Percentiles rank a stretch among this genome's conserved stretches.
phyloP scores from a whole-genome alignment of 2,329 filamentous ascomycete genomes.

The Diaporthe amygdali region DNA sequence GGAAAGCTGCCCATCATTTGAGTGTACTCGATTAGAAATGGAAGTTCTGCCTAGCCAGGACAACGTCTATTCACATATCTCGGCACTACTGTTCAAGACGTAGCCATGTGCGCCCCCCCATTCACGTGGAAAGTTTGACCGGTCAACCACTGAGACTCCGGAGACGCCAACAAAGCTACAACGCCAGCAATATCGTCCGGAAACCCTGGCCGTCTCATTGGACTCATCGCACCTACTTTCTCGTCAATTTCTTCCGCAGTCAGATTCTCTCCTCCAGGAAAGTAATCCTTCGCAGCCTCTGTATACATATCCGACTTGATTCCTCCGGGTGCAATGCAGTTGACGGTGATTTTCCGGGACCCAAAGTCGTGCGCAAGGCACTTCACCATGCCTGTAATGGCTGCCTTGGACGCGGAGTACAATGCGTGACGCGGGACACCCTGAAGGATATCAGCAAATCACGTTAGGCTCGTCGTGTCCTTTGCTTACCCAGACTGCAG shows the following conservation, averaged over 20 bases:
- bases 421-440: conserved; percentile 11
- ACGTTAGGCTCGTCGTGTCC: neutral
- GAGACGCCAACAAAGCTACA: conserved; percentile 41
- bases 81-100: neutral
- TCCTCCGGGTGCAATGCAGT: conserved; percentile 29
- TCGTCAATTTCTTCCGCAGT: conserved; percentile 21
- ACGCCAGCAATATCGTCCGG: conserved; percentile 39
- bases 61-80: too few relatives aligned
- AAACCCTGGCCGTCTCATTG: conserved; percentile 14
- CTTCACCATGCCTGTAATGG: conserved; percentile 11
- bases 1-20: too few relatives aligned
- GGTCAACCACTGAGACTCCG: conserved; percentile 26
- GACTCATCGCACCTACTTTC: conserved; percentile 8
- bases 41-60: too few relatives aligned
- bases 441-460: neutral
- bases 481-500: conserved; percentile 28
- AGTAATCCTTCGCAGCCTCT: conserved; percentile 19
- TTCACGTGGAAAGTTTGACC: conserved; percentile 28
- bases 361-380: conserved; percentile 18
- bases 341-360: conserved; percentile 29
- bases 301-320: conserved; percentile 23
- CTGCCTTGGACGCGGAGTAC: conserved; percentile 16
- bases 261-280: conserved; percentile 16
- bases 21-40: too few relatives aligned
- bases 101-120: conserved; percentile 26